Evolutionary conservation across 345 rosid species (phyloP).

Genomic region (thale cress (Arabidopsis thaliana)): TAIR10.1 NC_003070.9:25921501-25922000

Average conservation of each 20-base stretch:
- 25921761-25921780: neutral
- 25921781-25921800: neutral
- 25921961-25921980: constrained; percentile 27
- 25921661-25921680: constrained; percentile 11
- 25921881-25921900: neutral
- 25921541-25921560: no score
- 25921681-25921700: constrained; percentile 8
- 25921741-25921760: neutral
- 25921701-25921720: neutral
- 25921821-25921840: neutral
- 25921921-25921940: constrained; percentile 40
- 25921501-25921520: no score
- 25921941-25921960: constrained; percentile 30
- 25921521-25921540: no score
- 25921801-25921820: neutral
- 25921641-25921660: constrained; percentile 11
- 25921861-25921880: neutral
- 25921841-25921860: neutral
- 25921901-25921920: constrained; percentile 15
- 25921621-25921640: constrained; percentile 10
- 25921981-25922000: constrained; percentile 27
- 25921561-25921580: no score
- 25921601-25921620: constrained; percentile 8
- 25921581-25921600: no score
- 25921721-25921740: neutral